Evolutionary conservation across 2,329 filamentous ascomycete species (phyloP), one percentile per base, ranked within the genome.

Genomic region (Aspergillus alliaceus): DNA sequence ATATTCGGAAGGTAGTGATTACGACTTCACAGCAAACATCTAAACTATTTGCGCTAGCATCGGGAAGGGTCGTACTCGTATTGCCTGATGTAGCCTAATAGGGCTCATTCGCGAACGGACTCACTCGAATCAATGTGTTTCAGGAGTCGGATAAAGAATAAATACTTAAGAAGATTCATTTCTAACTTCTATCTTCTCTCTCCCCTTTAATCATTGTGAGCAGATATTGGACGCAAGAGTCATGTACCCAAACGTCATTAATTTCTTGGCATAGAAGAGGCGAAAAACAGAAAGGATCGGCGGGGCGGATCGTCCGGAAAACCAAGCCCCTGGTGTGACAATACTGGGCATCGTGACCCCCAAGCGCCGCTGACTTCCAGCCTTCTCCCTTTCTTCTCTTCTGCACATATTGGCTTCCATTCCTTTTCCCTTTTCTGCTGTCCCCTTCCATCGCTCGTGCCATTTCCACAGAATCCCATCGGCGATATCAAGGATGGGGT

Each of bases 401-500:
- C 50, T 37, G 34, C 51, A 47, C 37, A 32, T 49, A 35, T 56
- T 35, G 49, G 53, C 57, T 60, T 59, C 50, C 58, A 60, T 59
- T 61, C 54, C 58, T 57, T 63, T 54, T 51, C 47, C 46, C 35
- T 42, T 55, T 48, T 54, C 46, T 51, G 46, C 46, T 44, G 35
- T 51, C 51, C 27, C 56, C 55, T 46, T 29, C 52, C 55, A 46
- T 52, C 8, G 24, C 35, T 52, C 29, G 53, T 51, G 42, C 54
- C 37, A 52, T 40, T 49, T 29, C 27, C 32, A 51, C 34, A 48
- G 24, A 18, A 37, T n/a, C 29, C 44, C 47, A 29, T 54, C 58
- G 58, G 58, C 57, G 60, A 57, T 59, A 58, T 57, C 57, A 53
- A 59, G 46, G 42, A 77, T 77, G 75, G 74, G 74, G 58, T 69